Percentiles rank a stretch among this genome's conserved stretches.
Conservation (phyloP, 1,139 yeast species). For the Blastobotrys serpentis region DNA sequence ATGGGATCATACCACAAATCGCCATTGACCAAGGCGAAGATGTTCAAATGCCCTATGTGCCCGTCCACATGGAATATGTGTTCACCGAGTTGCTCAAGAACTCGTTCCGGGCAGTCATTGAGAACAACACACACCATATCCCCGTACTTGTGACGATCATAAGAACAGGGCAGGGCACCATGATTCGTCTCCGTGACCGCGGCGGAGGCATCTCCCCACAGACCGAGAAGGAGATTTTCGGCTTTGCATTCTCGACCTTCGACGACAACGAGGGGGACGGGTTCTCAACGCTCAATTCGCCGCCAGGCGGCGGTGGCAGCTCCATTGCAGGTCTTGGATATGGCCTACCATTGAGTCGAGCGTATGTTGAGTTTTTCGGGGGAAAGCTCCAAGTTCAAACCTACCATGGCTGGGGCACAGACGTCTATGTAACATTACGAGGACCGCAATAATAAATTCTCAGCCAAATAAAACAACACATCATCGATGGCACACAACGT, state of each 20-base stretch:
- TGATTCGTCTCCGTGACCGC: constrained; percentile 71
- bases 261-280: constrained; percentile 56
- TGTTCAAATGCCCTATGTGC: constrained; percentile 69
- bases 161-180: constrained; percentile 46
- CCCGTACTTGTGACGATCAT: constrained; percentile 73
- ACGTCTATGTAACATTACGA: constrained; percentile 56
- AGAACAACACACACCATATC: constrained; percentile 47
- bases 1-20: constrained; percentile 67
- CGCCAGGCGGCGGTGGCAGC: constrained; percentile 70
- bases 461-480: background rate
- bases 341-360: constrained; percentile 82
- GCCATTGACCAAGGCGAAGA: constrained; percentile 54
- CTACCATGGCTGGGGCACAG: constrained; percentile 83
- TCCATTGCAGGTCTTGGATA: constrained; percentile 95
- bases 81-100: constrained; percentile 85
- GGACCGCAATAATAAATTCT: constrained; percentile 36
- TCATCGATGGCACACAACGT: background rate
- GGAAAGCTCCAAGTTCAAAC: constrained; percentile 80
- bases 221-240: constrained; percentile 66
- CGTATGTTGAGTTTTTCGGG: constrained; percentile 66
- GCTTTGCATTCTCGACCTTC: constrained; percentile 81
- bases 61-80: constrained; percentile 82
- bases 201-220: constrained; percentile 85
- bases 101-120: constrained; percentile 82
- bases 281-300: constrained; percentile 52